A percentile compares a stretch with the other conserved stretches of the same genome.
phyloP scores from a whole-genome alignment of 2,329 filamentous ascomycete genomes.

The Penicillium nordicum region DNA sequence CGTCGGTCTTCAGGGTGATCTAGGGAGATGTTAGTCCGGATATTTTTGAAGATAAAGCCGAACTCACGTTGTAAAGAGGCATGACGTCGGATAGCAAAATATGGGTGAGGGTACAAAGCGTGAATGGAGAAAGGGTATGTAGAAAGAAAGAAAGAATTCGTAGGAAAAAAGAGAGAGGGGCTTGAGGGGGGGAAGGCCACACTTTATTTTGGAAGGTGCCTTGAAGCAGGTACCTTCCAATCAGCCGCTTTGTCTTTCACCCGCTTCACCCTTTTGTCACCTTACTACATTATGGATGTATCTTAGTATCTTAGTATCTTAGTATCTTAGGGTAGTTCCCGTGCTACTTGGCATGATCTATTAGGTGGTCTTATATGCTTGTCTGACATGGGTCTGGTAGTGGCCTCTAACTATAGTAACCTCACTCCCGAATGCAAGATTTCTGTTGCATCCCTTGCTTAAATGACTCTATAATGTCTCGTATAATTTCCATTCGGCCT shows the following conservation, averaged over 20 bases:
- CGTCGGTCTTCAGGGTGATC: slow-evolving; percentile 76
- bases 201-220: neutral
- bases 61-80: slow-evolving; percentile 41
- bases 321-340: neutral
- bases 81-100: slow-evolving; percentile 18
- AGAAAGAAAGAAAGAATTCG: neutral
- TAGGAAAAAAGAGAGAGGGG: neutral
- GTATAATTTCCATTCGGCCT: neutral
- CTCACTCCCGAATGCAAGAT: neutral
- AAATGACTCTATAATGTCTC: neutral
- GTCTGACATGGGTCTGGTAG: neutral
- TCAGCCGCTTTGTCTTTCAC: neutral
- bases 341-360: neutral
- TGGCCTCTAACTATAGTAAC: neutral
- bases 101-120: neutral
- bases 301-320: neutral
- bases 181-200: neutral
- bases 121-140: neutral
- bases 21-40: slow-evolving; percentile 37
- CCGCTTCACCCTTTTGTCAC: neutral
- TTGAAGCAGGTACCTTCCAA: slow-evolving; percentile 9
- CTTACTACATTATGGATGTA: no score
- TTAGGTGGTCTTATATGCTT: neutral
- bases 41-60: neutral
- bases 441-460: neutral